Conservation (phyloP, 768 basidiomycete species). For the Suillus fuscotomentosus region DNA sequence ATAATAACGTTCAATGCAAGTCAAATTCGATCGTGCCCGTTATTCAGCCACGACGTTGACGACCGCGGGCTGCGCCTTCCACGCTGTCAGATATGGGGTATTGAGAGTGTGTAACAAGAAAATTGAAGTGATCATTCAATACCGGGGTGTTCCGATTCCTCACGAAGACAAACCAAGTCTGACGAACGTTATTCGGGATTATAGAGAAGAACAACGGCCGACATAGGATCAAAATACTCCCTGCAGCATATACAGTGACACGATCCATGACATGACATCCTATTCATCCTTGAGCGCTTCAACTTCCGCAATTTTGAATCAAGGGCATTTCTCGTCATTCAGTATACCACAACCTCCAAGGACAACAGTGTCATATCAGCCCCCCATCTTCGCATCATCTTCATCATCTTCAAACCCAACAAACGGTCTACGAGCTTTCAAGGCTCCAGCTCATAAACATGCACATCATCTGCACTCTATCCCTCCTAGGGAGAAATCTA, state of each 20-base stretch:
- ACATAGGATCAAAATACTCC: constrained; percentile 12
- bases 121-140: not conserved
- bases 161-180: not conserved
- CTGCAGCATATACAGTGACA: not conserved
- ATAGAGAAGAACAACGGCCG: constrained; percentile 11
- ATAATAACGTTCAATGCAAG: not conserved
- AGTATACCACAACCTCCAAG: constrained; percentile 10
- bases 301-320: constrained; percentile 17
- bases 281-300: constrained; percentile 25
- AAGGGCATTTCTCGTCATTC: constrained; percentile 19
- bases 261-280: constrained; percentile 22
- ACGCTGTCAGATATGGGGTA: not conserved
- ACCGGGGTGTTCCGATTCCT: constrained; percentile 1
- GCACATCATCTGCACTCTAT: constrained; percentile 87
- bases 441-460: constrained; percentile 81
- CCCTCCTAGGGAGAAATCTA: constrained; percentile 86
- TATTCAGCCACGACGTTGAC: not conserved
- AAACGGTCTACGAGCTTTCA: constrained; percentile 38
- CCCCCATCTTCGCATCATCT: constrained; percentile 18
- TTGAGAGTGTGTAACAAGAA: not conserved
- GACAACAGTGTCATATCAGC: constrained; percentile 1
- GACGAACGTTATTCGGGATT: constrained; percentile 6
- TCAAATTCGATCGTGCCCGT: not conserved
- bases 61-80: not conserved
- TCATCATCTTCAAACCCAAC: constrained; percentile 8